phyloP scores from a whole-genome alignment of 2,329 filamentous ascomycete genomes.

The Xylaria sp. region DNA sequence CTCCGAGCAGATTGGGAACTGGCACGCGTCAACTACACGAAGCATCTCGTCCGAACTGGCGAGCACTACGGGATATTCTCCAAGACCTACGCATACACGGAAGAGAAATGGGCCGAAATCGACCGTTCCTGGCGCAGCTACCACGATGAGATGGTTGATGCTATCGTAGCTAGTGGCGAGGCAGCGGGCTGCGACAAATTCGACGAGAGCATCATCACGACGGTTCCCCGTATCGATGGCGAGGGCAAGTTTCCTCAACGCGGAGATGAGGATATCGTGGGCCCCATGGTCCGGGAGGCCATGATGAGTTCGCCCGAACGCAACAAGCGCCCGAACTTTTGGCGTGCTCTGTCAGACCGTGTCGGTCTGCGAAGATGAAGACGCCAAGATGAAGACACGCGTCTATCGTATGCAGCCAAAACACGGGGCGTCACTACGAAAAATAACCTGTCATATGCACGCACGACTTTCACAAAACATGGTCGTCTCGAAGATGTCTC shows the following conservation, averaged over 20 bases:
- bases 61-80: slow-evolving; percentile 90
- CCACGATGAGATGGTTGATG: slow-evolving; percentile 59
- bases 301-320: slow-evolving; percentile 40
- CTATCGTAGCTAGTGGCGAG: slow-evolving; percentile 41
- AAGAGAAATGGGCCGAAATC: slow-evolving; percentile 81
- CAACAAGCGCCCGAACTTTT: slow-evolving; percentile 28
- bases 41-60: slow-evolving; percentile 78
- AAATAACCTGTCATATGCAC: slow-evolving; percentile 18
- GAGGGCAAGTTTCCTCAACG: slow-evolving; percentile 82
- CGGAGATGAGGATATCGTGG: slow-evolving; percentile 88
- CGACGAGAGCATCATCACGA: slow-evolving; percentile 54
- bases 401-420: slow-evolving; percentile 7
- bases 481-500: slow-evolving; percentile 14
- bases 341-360: slow-evolving; percentile 32
- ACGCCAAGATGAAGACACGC: slow-evolving; percentile 11
- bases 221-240: slow-evolving; percentile 64
- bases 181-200: slow-evolving; percentile 40
- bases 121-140: slow-evolving; percentile 68
- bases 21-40: slow-evolving; percentile 80
- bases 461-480: slow-evolving; percentile 20
- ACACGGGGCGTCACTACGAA: slow-evolving; percentile 4
- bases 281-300: slow-evolving; percentile 70
- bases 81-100: slow-evolving; percentile 78
- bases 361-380: slow-evolving; percentile 28
- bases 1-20: slow-evolving; percentile 76